Evolutionary conservation across 768 basidiomycete species (phyloP), one percentile per base, ranked within the genome.

Genomic region (Pisolithus sp.): DNA sequence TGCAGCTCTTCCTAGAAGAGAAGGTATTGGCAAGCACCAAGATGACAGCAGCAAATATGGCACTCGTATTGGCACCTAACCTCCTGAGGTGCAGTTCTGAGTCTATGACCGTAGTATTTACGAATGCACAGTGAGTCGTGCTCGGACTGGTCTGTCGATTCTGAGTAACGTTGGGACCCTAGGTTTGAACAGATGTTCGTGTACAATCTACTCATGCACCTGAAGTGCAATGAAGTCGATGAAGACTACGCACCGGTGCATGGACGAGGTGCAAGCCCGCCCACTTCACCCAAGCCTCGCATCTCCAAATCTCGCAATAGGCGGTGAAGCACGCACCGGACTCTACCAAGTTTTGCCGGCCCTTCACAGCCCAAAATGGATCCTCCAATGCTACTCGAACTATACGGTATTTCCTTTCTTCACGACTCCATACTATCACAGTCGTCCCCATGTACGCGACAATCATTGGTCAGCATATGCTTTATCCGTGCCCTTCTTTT

Each of bases 21-120:
- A 78, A 80, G 57, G 82, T 88, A 18, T 79, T 89, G 56, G 71
- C 66, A 12, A 68, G 75, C 43, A 93, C 90, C 39, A 92, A 94
- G 71, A 95, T 94, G 93, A 94, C 90, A 3, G 79, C 87, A 10
- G 83, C 83, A 36, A 93, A 93, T 66, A 70, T 95, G 55, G 90
- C 93, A 8, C 71, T 94, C 15, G 90, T 96, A 18, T 88, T 96
- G 84, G 90, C 93, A 1, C 93, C 93, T 7, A 95, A 95, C 68
- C 67, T 96, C 41, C 68, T 96, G 42, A 74, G 93, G 50, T 94
- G 93, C 62, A 86, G 77, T 58, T 92, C 89, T 15, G 86, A 92
- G 45, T 88, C 83, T n/a, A 85, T 93, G 78, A 77, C 86, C 7
- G 74, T 93, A 9, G 92, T 93, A 9, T 94, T 92, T 64, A 93